These are phyloP conservation scores for Craterostigma plantagineum DNA, from an alignment of 257 asterid species.

Conservation along the genomic window DNA sequence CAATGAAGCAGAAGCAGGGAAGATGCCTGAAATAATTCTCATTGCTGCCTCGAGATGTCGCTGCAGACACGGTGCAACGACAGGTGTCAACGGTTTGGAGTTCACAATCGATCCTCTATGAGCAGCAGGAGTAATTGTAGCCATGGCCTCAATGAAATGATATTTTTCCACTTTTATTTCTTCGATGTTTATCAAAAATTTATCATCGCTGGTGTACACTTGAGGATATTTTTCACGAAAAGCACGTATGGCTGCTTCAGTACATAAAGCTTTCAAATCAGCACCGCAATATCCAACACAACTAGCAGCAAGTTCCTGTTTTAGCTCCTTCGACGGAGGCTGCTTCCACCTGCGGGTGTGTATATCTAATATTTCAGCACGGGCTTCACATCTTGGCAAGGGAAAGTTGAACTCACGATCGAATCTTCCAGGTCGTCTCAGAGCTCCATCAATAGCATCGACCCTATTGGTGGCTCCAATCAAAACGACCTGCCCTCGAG, in stretches of 20 bases:
- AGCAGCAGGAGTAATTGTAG: conserved; percentile 96
- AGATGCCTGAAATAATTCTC: conserved; percentile 60
- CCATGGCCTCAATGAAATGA: conserved; percentile 87
- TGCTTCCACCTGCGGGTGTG: conserved; percentile 96
- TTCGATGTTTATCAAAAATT: conserved; percentile 76
- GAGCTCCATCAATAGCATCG: conserved; percentile 97
- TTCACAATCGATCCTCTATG: conserved; percentile 94
- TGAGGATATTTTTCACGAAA: conserved; percentile 96
- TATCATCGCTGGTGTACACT: conserved; percentile 96
- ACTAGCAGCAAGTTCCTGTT: conserved; percentile 92
- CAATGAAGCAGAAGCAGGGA: conserved; percentile 65
- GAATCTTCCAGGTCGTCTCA: conserved; percentile 98
- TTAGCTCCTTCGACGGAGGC: conserved; percentile 75
- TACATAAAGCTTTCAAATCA: conserved; percentile 93
- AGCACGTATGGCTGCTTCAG: conserved; percentile 99
- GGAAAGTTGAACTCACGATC: conserved; percentile 96
- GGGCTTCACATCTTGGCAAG: conserved; percentile 94
- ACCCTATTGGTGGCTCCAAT: conserved; percentile 99
- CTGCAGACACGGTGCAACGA: conserved; percentile 66
- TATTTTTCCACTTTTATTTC: conserved; percentile 76
- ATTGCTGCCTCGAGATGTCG: conserved; percentile 60
- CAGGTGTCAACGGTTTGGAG: conserved; percentile 83
- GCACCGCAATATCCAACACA: conserved; percentile 99
- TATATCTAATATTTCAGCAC: conserved; percentile 84
- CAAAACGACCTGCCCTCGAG: conserved; percentile 98